phyloP scores from a whole-genome alignment of 1,139 yeast species.

The Geotrichum histeridarum region DNA sequence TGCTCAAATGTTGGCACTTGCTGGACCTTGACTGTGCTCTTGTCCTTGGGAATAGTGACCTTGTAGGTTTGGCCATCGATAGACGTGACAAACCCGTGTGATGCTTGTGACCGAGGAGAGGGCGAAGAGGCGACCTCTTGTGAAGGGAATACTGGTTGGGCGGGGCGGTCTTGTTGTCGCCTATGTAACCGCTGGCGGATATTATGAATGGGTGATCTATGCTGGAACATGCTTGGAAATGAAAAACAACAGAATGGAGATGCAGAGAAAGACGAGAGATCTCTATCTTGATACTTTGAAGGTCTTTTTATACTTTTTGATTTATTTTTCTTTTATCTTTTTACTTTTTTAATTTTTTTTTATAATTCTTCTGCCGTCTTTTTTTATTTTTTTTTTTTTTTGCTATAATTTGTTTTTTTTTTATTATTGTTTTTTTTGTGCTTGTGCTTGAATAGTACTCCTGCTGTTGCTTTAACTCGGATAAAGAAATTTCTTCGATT shows the following conservation, averaged over 20 bases:
- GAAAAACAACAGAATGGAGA: background rate
- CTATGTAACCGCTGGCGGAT: background rate
- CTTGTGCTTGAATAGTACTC: no score
- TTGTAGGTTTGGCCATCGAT: conserved; percentile 5
- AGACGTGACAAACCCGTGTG: background rate
- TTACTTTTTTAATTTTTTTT: no score
- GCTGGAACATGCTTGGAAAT: background rate
- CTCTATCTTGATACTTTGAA: background rate
- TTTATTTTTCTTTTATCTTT: background rate
- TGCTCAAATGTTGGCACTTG: conserved; percentile 6
- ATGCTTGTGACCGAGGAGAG: background rate
- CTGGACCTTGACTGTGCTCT: background rate
- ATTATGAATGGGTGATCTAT: background rate
- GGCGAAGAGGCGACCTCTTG: background rate
- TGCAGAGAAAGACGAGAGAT: background rate
- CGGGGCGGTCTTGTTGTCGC: background rate
- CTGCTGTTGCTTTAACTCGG: no score
- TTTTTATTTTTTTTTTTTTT: no score
- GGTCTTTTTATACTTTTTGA: background rate
- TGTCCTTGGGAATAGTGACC: background rate
- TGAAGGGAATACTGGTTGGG: background rate
- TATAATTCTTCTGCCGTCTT: no score
- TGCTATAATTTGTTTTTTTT: no score
- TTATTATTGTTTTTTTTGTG: no score
- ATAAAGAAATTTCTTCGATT: no score